Percentiles rank a stretch among this genome's conserved stretches.
Conservation (phyloP, 2,329 filamentous ascomycete species). For the Ascochyta lentis region DNA sequence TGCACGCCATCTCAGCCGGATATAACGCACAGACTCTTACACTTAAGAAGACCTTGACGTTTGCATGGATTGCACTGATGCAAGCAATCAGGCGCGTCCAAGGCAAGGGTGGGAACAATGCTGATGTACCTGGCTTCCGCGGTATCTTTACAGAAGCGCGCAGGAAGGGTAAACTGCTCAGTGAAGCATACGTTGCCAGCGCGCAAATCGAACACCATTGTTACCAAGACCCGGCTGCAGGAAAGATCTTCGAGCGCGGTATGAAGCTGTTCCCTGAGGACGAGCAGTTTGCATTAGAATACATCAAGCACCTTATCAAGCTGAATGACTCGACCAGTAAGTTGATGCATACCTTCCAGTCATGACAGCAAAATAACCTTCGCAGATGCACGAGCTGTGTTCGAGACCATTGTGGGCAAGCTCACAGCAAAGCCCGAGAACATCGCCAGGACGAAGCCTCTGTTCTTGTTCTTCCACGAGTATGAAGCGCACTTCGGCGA, state of each 20-base stretch:
- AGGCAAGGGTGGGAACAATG: slow-evolving; percentile 70
- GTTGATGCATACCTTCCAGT: slow-evolving; percentile 45
- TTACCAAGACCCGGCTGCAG: slow-evolving; percentile 90
- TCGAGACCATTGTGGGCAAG: slow-evolving; percentile 89
- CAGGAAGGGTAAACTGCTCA: slow-evolving; percentile 84
- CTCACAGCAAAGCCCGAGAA: slow-evolving; percentile 79
- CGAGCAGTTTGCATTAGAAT: slow-evolving; percentile 91
- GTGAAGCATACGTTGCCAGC: slow-evolving; percentile 92
- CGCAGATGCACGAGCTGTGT: slow-evolving; percentile 89
- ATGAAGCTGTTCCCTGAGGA: slow-evolving; percentile 93
- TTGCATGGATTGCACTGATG: slow-evolving; percentile 93
- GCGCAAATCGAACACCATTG: slow-evolving; percentile 94
- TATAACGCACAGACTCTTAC: slow-evolving; percentile 76
- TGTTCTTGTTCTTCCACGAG: slow-evolving; percentile 92
- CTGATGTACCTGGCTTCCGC: slow-evolving; percentile 74
- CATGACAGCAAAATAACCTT: slow-evolving; percentile 14
- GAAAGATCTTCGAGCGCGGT: slow-evolving; percentile 95
- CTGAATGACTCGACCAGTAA: slow-evolving; percentile 93
- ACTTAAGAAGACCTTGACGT: slow-evolving; percentile 85
- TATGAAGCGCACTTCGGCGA: slow-evolving; percentile 96
- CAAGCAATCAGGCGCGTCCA: slow-evolving; percentile 93
- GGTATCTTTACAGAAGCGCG: slow-evolving; percentile 90
- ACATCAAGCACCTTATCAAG: slow-evolving; percentile 91
- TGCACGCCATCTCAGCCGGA: slow-evolving; percentile 67
- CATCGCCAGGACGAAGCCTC: slow-evolving; percentile 76